Evolutionary conservation across 148 eudicot genomes (phyloP).

Genomic region (Bassia scoparia): DNA sequence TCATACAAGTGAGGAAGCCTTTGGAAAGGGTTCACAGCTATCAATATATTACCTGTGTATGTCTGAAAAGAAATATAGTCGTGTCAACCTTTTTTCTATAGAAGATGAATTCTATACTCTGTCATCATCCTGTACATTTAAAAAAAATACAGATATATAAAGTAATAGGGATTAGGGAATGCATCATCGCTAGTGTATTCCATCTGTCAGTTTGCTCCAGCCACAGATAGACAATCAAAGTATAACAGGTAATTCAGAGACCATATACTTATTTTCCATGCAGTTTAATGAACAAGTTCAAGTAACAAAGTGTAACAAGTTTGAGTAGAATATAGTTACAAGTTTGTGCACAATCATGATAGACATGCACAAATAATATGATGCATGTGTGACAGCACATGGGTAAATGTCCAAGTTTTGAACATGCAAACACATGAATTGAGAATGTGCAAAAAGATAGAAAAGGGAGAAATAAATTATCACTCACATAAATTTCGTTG

Average conservation of each 20-base stretch:
- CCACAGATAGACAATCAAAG: neutral
- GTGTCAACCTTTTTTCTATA: conserved; percentile 16
- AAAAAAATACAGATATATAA: neutral
- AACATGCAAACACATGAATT: neutral
- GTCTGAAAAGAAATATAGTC: conserved; percentile 49
- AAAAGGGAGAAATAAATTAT: neutral
- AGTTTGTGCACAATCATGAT: conserved; percentile 1
- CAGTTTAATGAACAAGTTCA: neutral
- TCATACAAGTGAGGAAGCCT: conserved; percentile 80
- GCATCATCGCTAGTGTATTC: neutral
- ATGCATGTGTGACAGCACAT: neutral
- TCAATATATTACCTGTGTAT: conserved; percentile 85
- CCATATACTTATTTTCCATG: neutral
- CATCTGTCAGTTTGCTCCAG: neutral
- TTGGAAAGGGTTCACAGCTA: conserved; percentile 93
- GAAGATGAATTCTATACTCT: neutral
- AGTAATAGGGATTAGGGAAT: neutral
- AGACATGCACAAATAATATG: neutral
- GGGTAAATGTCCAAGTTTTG: neutral
- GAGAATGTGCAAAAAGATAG: neutral
- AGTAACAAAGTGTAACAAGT: neutral
- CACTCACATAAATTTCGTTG: conserved; percentile 63
- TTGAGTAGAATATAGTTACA: neutral
- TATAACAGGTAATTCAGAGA: neutral
- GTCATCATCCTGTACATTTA: neutral